Conservation (phyloP, 495 filamentous ascomycete genomes). For the Darksidea phi region DNA sequence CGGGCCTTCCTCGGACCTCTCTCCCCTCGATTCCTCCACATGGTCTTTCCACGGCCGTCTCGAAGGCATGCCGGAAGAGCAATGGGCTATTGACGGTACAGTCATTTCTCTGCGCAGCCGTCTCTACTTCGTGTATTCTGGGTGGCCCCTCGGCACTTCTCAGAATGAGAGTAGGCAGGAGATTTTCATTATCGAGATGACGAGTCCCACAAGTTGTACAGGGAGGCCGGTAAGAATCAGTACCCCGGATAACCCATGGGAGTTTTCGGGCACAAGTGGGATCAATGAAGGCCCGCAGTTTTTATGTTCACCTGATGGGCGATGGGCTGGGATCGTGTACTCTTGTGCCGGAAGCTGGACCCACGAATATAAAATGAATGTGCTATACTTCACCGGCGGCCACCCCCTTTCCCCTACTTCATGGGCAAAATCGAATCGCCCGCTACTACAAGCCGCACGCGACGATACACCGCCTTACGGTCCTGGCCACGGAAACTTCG, state of each 20-base stretch:
- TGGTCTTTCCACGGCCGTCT: constrained; percentile 39
- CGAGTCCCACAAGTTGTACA: constrained; percentile 20
- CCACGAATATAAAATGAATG: constrained; percentile 39
- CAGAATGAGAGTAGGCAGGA: constrained; percentile 35
- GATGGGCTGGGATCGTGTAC: constrained; percentile 39
- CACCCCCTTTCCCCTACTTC: constrained; percentile 31
- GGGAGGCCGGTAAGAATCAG: constrained; percentile 32
- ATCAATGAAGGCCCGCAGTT: constrained; percentile 45
- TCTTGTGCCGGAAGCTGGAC: constrained; percentile 42
- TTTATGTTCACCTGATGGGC: constrained; percentile 33
- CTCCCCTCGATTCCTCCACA: constrained; percentile 11
- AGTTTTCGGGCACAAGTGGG: constrained; percentile 33
- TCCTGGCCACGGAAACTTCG: constrained; percentile 42
- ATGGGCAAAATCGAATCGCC: constrained; percentile 37
- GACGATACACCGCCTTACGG: constrained; percentile 36
- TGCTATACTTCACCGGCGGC: constrained; percentile 37
- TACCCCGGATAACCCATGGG: constrained; percentile 37
- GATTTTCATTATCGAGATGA: constrained; percentile 38
- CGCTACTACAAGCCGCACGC: constrained; percentile 30
- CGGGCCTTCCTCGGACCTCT: constrained; percentile 31
- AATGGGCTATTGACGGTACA: constrained; percentile 44
- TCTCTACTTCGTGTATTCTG: constrained; percentile 42
- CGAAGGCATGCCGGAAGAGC: constrained; percentile 35
- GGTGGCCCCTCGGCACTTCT: constrained; percentile 37
- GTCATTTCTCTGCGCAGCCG: constrained; percentile 35